Percentiles rank a stretch among this genome's conserved stretches.
Conservation (phyloP, 1,139 yeast genomes). For the Trichomonascaceae sp. region DNA sequence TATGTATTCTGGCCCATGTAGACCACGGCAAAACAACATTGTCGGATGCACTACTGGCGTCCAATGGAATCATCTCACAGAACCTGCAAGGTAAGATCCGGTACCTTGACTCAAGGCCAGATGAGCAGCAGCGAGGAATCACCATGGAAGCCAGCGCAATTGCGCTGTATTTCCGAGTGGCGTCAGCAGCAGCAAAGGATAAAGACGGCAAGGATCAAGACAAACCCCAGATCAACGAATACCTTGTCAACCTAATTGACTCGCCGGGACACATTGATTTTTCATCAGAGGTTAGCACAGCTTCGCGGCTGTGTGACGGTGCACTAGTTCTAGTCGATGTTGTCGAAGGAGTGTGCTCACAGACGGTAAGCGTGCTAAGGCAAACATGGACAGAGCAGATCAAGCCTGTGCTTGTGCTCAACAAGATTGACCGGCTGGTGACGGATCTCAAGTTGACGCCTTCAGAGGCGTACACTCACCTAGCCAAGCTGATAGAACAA, state of each 20-base stretch:
- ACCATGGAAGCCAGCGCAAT: conserved; percentile 97
- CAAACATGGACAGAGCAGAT: conserved; percentile 94
- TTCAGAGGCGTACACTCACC: conserved; percentile 70
- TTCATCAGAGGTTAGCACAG: conserved; percentile 89
- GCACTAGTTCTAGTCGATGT: conserved; percentile 92
- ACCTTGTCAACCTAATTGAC: conserved; percentile 82
- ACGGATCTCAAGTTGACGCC: conserved; percentile 75
- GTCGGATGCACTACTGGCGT: conserved; percentile 83
- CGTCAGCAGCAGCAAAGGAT: conserved; percentile 9
- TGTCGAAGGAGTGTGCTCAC: conserved; percentile 97
- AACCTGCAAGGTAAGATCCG: conserved; percentile 92
- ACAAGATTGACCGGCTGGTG: conserved; percentile 80
- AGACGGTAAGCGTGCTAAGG: conserved; percentile 84
- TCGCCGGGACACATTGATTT: conserved; percentile 99
- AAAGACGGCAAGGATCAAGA: conserved; percentile 15
- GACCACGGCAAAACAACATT: conserved; percentile 97
- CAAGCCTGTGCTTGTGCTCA: conserved; percentile 80
- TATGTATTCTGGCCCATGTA: conserved; percentile 94
- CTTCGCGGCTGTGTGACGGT: conserved; percentile 92
- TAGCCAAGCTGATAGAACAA: conserved; percentile 71
- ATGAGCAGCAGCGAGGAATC: conserved; percentile 91
- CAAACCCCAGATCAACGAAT: conserved; percentile 40
- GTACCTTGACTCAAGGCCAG: conserved; percentile 85
- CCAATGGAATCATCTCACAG: conserved; percentile 92
- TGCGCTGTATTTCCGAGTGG: conserved; percentile 54